A percentile compares a stretch with the other conserved stretches of the same genome.
Conservation (phyloP, 352 stramenopile genomes). For the Globisporangium barbulae region DNA sequence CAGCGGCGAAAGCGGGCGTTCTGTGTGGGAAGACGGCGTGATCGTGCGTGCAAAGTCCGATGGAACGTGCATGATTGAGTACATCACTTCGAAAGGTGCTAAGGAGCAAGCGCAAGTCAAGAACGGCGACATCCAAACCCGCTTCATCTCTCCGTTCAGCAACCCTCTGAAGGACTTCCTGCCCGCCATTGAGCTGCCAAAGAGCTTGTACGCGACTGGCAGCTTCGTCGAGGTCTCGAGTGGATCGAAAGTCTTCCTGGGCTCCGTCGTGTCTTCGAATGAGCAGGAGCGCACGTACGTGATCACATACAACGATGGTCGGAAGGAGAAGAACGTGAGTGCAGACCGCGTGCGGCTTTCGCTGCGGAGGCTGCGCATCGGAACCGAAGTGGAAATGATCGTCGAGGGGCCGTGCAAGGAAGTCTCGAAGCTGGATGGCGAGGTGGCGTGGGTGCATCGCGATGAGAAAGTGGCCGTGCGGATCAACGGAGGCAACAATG, state of each 20-base stretch:
- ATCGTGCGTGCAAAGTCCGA: conserved; percentile 50
- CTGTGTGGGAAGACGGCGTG: conserved; percentile 41
- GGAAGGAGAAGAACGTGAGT: conserved; percentile 53
- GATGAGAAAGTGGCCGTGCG: conserved; percentile 64
- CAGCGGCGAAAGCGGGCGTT: conserved; percentile 22
- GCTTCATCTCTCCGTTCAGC: conserved; percentile 34
- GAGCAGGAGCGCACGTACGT: conserved; percentile 50
- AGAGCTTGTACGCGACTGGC: conserved; percentile 27
- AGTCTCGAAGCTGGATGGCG: conserved; percentile 62
- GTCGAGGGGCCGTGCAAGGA: conserved; percentile 71
- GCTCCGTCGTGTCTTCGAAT: conserved; percentile 36
- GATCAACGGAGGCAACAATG: conserved; percentile 59
- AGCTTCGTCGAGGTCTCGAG: conserved; percentile 52
- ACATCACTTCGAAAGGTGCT: conserved; percentile 24
- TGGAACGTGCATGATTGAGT: conserved; percentile 44
- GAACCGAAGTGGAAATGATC: conserved; percentile 72
- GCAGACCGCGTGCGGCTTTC: conserved; percentile 53
- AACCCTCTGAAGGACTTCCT: conserved; percentile 25
- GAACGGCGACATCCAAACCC: conserved; percentile 45
- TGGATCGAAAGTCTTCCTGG: conserved; percentile 44
- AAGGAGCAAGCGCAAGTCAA: conserved; percentile 41
- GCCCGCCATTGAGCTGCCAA: conserved; percentile 27
- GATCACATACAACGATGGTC: conserved; percentile 52
- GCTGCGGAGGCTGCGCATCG: conserved; percentile 48
- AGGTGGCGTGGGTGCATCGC: conserved; percentile 71